Base-by-base conservation (phyloP, 2,329 filamentous ascomycete genomes). In the Didymella glomerata region DNA sequence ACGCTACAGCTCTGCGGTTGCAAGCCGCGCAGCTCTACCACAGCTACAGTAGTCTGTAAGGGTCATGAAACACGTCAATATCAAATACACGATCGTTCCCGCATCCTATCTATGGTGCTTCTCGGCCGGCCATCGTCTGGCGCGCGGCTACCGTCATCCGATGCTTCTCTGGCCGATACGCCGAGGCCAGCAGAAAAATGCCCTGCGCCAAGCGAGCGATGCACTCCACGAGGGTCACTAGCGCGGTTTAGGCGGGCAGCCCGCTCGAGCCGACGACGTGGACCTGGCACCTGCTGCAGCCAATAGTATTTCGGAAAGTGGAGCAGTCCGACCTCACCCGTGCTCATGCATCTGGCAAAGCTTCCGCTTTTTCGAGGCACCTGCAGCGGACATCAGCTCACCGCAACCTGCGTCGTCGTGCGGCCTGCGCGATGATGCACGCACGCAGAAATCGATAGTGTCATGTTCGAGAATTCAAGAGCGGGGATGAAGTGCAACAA, bases 41-140 rank as follows among this genome's bases (percentile, higher is more conserved):
- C 51, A 40, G 51, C 50, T 44, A 51, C 50, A 54, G 40, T 59
- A 59, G 46, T 59, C 41, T 53, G 47, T 46, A 50, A 48, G 48
- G 57, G 25, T 60, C 40, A 32, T 60, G 57, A 60, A 60, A 60
- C 57, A 60, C 36, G 53, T 60, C 57, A 56, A 56, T 60, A 60
- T 46, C 57, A 53, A 53, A 55, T 60, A 34, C 42, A 55, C 44
- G 22, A n/a, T 44, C 40, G 36, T 44, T 55, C 42, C 52, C 42
- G 38, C 53, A 11, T 40, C 20, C 46, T 44, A 22, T 38, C 30
- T 25, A 18, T 56, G 14, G 28, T 55, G 42, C 38, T 53, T 44
- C 40, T 56, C 28, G 52, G 36, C 42, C 44, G 50, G 36, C 20
- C 27, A 20, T 38, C 20, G 25, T 16, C 42, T 49, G 49, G 34